These are phyloP conservation scores for Pholiota conissans DNA, from an alignment of 768 basidiomycete species.

Conservation along the genomic window DNA sequence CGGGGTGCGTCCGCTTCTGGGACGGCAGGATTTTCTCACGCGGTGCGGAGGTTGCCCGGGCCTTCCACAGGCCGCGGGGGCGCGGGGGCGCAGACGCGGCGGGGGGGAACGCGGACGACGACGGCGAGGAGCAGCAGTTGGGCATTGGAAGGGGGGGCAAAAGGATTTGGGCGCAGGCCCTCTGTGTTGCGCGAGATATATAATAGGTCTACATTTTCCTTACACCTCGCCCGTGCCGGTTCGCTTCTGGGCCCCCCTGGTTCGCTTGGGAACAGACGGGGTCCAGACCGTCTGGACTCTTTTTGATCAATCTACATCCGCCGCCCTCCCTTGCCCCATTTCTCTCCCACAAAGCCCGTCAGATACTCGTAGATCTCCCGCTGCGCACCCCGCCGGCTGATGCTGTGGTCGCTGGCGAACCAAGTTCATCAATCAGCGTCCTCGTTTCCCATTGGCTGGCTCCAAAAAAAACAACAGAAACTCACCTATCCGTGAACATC, in stretches of 20 bases:
- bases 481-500: slow-evolving; percentile 96
- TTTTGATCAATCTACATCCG: slow-evolving; percentile 50
- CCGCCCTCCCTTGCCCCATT: slow-evolving; percentile 89
- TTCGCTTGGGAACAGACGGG: slow-evolving; percentile 5
- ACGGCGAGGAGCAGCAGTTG: slow-evolving; percentile 13
- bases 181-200: neutral
- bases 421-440: neutral
- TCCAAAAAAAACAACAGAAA: slow-evolving; percentile 8
- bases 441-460: slow-evolving; percentile 10
- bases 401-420: slow-evolving; percentile 73
- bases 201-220: neutral
- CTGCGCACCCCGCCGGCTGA: slow-evolving; percentile 71
- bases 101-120: slow-evolving; percentile 12
- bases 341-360: slow-evolving; percentile 81
- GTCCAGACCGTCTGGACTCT: slow-evolving; percentile 14
- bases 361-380: slow-evolving; percentile 88
- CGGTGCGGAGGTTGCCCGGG: slow-evolving; percentile 36
- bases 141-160: slow-evolving; percentile 10
- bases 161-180: neutral
- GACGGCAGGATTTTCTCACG: slow-evolving; percentile 14
- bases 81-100: slow-evolving; percentile 19
- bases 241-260: slow-evolving; percentile 14
- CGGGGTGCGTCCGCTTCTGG: neutral
- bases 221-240: slow-evolving; percentile 8
- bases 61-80: slow-evolving; percentile 47